Base-by-base conservation (phyloP, 495 filamentous ascomycete genomes). In the Cladorrhinum samala region DNA sequence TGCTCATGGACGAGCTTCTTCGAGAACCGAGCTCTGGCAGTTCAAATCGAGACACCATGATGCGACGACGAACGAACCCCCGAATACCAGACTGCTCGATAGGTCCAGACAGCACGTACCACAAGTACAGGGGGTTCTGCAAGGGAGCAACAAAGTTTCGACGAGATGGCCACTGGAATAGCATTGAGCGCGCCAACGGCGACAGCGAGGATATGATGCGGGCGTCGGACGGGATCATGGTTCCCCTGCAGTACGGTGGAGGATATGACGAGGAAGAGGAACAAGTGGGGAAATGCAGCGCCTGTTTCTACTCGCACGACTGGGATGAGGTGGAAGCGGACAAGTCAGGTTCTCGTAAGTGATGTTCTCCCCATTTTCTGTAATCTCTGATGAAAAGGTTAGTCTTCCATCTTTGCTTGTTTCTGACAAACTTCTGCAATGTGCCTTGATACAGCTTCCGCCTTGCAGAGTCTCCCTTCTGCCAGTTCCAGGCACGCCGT, bases 251-350 rank as follows among this genome's bases (percentile, higher is more conserved):
- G 13, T 58, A 58, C 23, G 27, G 27, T 11, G 11, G 27, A 5
- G 27, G 27, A 6, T 33, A 6, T 33, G 27, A 33, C 27, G 27
- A 33, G 27, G 58, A 58, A 9, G 49, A 44, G n/a, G 18, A 56
- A 19, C 37, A 53, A 6, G 57, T 67, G 11, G 63, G 58, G 2
- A 54, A 62, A 2, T 72, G 69, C 50, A 59, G 58, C 1, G 58
- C 62, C 1, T 72, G 69, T 46, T 58, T 59, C 20, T 72, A 69
- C 52, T 59, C 61, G 2, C 69, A 71, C 25, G 60, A 54, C 16
- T 43, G 59, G 2, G 57, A 68, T 14, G 68, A 70, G 36, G 54
- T 68, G 3, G 55, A 61, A 24, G 30, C 66, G 0, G 69, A 72
- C 33, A 62, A 55, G 17, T 33, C 27, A 33, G 27, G 11, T 11